These are phyloP conservation scores for Monilinia fructicola DNA, from an alignment of 2,329 filamentous ascomycete species.

Conservation along the genomic window DNA sequence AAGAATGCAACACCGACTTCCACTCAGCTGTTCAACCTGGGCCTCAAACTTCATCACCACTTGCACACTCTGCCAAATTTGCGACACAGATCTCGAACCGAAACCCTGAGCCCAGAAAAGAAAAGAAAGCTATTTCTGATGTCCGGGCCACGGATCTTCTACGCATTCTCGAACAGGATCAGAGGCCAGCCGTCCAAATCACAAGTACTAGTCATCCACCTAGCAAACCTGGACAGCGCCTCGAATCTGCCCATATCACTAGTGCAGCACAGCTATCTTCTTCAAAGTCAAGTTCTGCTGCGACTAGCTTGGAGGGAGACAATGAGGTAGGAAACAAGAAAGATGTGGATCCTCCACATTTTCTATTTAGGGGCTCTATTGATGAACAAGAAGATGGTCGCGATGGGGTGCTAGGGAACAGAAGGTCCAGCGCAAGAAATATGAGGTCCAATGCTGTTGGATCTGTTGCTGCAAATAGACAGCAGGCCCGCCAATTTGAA, in stretches of 20 bases:
- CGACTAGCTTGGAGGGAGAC: background rate
- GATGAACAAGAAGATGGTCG: background rate
- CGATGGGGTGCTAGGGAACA: background rate
- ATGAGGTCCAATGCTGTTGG: background rate
- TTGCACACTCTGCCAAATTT: constrained; percentile 11
- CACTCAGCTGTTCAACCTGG: background rate
- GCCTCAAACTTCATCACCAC: background rate
- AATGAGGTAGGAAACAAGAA: background rate
- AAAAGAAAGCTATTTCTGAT: background rate
- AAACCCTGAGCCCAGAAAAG: background rate
- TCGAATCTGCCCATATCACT: background rate
- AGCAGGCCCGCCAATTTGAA: background rate
- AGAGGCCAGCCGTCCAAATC: background rate
- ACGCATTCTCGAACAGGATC: background rate
- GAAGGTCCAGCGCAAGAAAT: background rate
- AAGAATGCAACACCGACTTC: background rate
- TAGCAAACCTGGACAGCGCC: background rate
- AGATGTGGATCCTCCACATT: background rate
- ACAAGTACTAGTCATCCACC: constrained; percentile 25
- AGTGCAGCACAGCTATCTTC: background rate
- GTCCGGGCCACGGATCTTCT: background rate
- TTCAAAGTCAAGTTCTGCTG: background rate
- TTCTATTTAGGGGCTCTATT: background rate
- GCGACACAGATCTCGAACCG: constrained; percentile 20
- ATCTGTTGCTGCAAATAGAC: background rate